phyloP scores from a whole-genome alignment of 768 basidiomycete genomes.

The Leccinum rimulosum region DNA sequence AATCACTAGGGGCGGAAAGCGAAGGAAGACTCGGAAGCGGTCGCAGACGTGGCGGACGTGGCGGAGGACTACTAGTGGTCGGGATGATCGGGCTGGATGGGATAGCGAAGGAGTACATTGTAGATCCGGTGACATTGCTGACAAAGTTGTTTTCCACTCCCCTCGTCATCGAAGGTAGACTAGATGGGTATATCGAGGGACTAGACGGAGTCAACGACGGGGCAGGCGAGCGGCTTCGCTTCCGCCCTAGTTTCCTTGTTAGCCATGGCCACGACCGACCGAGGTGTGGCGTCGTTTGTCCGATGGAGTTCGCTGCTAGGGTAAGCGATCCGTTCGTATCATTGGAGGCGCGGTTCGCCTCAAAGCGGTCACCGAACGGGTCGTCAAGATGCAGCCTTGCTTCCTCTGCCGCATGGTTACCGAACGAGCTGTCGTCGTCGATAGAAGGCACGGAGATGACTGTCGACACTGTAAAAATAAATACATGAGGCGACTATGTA shows the following conservation, averaged over 20 bases:
- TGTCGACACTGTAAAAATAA: not conserved
- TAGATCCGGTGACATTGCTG: conserved; percentile 16
- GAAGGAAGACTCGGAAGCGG: too few species aligned
- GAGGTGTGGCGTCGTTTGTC: conserved; percentile 10
- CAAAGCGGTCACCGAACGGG: not conserved
- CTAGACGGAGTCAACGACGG: conserved; percentile 42
- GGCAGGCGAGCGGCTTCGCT: not conserved
- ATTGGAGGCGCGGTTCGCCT: too few species aligned
- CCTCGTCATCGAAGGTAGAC: conserved; percentile 32
- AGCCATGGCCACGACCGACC: conserved; percentile 18
- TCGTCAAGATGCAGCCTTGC: not conserved
- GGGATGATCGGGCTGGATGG: not conserved
- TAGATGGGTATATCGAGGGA: conserved; percentile 50
- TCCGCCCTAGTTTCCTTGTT: conserved; percentile 12
- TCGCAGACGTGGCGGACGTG: not conserved
- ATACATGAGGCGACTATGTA: not conserved
- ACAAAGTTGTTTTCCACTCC: conserved; percentile 13
- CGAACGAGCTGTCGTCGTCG: not conserved
- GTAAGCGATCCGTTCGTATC: not conserved
- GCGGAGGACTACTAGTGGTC: not conserved
- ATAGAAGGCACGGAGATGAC: too few species aligned
- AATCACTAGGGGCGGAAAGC: not conserved
- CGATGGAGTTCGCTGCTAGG: conserved; percentile 4
- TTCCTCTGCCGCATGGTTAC: not conserved
- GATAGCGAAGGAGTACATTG: not conserved